Conservation (phyloP, 352 stramenopile genomes). For the Globisporangium sylvaticum region DNA sequence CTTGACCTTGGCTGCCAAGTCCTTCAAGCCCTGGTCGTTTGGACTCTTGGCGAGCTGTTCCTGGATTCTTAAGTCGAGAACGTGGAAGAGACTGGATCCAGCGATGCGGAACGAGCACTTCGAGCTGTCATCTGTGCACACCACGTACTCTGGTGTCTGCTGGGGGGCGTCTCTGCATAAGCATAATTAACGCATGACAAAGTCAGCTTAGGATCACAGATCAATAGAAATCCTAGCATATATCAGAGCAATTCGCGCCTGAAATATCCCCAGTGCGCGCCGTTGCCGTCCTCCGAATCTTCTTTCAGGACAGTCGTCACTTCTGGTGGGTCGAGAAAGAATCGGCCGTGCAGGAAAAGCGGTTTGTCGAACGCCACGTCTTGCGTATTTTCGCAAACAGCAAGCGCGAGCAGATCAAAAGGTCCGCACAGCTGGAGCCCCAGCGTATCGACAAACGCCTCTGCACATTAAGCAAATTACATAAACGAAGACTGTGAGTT, state of each 20-base stretch:
- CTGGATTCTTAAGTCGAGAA: conserved; percentile 23
- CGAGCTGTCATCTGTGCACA: conserved; percentile 24
- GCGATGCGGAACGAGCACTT: conserved; percentile 37
- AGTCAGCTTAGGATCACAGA: background rate
- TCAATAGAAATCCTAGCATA: background rate
- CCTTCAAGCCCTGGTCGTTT: background rate
- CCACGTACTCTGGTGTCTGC: conserved; percentile 37
- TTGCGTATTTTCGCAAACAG: conserved; percentile 8
- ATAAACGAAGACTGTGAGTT: background rate
- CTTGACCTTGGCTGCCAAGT: background rate
- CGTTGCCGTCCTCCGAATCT: conserved; percentile 6
- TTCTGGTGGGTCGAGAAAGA: conserved; percentile 51
- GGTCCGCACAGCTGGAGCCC: conserved; percentile 37
- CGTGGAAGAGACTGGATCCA: conserved; percentile 33
- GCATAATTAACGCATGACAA: background rate
- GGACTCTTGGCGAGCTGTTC: background rate
- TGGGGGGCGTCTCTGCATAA: conserved; percentile 39
- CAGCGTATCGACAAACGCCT: conserved; percentile 44
- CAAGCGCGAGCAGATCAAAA: conserved; percentile 39
- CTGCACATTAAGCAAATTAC: conserved; percentile 17
- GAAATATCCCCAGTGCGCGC: conserved; percentile 52
- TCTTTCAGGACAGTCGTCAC: conserved; percentile 34
- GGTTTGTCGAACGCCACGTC: conserved; percentile 30
- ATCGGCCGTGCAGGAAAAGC: conserved; percentile 48
- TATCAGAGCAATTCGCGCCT: conserved; percentile 19